These are phyloP conservation scores for Eutreptiella sp. DNA, from an alignment of 208 protist species.

Conservation along the genomic window DNA sequence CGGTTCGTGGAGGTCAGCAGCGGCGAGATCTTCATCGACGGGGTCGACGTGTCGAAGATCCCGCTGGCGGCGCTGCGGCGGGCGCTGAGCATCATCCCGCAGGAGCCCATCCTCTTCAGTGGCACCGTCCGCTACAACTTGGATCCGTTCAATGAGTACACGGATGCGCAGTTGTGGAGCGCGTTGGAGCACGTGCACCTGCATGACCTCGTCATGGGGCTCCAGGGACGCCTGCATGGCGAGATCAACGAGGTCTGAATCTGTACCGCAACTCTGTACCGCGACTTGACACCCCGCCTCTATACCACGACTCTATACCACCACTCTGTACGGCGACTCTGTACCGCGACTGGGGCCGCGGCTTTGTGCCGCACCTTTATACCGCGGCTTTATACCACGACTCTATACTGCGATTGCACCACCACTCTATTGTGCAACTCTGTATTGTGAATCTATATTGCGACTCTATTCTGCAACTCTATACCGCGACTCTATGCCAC, in stretches of 20 bases:
- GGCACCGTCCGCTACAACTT: slow-evolving; percentile 40
- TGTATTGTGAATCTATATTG: no score
- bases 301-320: no score
- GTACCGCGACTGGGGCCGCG: no score
- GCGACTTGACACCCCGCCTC: no score
- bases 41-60: slow-evolving; percentile 37
- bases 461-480: no score
- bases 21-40: slow-evolving; percentile 27
- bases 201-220: slow-evolving; percentile 4
- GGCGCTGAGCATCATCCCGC: slow-evolving; percentile 33
- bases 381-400: no score
- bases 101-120: slow-evolving; percentile 40
- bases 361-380: no score
- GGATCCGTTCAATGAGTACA: slow-evolving; percentile 48
- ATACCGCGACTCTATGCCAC: no score
- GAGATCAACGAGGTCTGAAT: slow-evolving; percentile 4
- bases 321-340: no score
- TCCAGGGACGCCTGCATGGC: neutral
- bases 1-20: slow-evolving; percentile 12
- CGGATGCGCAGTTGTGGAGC: slow-evolving; percentile 46
- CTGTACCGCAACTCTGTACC: no score
- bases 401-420: no score
- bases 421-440: no score
- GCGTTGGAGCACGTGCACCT: slow-evolving; percentile 36
- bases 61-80: slow-evolving; percentile 14